phyloP scores from a whole-genome alignment of 768 basidiomycete genomes.

The Amanita exitialis region DNA sequence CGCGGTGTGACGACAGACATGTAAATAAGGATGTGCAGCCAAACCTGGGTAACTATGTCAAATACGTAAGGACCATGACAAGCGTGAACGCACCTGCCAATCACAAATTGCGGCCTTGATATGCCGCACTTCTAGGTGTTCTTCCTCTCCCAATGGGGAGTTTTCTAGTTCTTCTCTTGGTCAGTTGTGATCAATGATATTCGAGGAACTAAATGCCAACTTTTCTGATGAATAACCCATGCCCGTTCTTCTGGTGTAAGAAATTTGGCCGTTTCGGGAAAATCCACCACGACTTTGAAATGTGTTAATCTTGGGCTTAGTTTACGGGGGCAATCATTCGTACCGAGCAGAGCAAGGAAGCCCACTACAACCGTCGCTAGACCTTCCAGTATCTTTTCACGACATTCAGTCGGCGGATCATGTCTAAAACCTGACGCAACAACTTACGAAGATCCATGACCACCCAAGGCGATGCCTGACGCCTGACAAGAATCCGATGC shows the following conservation, averaged over 20 bases:
- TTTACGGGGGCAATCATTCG: background rate
- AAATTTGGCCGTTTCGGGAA: slow-evolving; percentile 48
- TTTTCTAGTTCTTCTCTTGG: slow-evolving; percentile 37
- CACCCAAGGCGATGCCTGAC: slow-evolving; percentile 41
- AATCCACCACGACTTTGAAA: slow-evolving; percentile 47
- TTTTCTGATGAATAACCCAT: slow-evolving; percentile 45
- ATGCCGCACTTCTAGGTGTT: slow-evolving; percentile 45
- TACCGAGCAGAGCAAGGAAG: slow-evolving; percentile 40
- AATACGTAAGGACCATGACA: background rate
- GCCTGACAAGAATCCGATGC: slow-evolving; percentile 42
- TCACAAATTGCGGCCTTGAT: slow-evolving; percentile 43
- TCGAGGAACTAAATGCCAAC: slow-evolving; percentile 19
- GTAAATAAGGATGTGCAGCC: slow-evolving; percentile 47
- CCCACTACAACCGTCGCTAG: slow-evolving; percentile 50
- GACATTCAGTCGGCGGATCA: background rate
- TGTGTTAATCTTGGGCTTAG: background rate
- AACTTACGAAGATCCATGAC: slow-evolving; percentile 60
- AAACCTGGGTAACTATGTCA: slow-evolving; percentile 41
- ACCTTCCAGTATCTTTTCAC: slow-evolving; percentile 50
- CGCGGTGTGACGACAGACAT: slow-evolving; percentile 50
- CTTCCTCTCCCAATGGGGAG: slow-evolving; percentile 51
- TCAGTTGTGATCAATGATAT: background rate
- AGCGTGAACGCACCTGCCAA: slow-evolving; percentile 41
- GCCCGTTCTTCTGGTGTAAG: slow-evolving; percentile 52
- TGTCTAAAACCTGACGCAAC: background rate